phyloP scores from a whole-genome alignment of 176 grass and related monocot species.

The Panicum miliaceum region DNA sequence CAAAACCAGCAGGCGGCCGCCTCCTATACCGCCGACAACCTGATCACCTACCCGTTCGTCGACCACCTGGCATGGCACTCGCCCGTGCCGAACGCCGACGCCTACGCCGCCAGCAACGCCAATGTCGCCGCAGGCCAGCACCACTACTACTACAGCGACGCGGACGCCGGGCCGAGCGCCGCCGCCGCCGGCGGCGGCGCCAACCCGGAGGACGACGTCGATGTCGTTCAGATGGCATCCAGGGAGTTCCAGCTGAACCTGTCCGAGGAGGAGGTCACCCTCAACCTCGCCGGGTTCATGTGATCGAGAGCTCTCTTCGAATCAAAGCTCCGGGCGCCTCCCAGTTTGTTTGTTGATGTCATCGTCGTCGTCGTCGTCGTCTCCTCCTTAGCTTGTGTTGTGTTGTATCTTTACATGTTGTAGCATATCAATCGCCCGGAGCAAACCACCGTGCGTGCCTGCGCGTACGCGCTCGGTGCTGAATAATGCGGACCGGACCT shows the following conservation, averaged over 20 bases:
- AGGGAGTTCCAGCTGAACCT: conserved; percentile 44
- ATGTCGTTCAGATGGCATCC: conserved; percentile 56
- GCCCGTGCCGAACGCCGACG: neutral
- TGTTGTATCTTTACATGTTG: neutral
- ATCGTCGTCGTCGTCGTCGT: neutral
- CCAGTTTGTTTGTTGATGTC: neutral
- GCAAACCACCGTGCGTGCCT: too few relatives aligned
- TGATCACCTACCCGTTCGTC: conserved; percentile 20
- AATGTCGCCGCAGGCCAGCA: neutral
- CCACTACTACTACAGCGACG: neutral
- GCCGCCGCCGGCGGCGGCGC: too few relatives aligned
- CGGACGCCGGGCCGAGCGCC: neutral
- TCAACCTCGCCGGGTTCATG: conserved; percentile 36
- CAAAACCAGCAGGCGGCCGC: neutral
- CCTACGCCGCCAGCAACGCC: too few relatives aligned
- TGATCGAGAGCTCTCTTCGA: neutral
- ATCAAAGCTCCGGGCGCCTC: neutral
- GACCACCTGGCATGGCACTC: conserved; percentile 8
- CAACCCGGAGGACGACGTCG: neutral
- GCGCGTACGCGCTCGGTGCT: too few relatives aligned
- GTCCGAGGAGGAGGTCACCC: conserved; percentile 30
- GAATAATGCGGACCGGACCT: too few relatives aligned
- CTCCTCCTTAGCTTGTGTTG: neutral
- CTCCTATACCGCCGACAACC: neutral
- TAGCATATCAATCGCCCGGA: too few relatives aligned